Conservation (phyloP, 495 filamentous ascomycete genomes). For the Thozetella sp. region DNA sequence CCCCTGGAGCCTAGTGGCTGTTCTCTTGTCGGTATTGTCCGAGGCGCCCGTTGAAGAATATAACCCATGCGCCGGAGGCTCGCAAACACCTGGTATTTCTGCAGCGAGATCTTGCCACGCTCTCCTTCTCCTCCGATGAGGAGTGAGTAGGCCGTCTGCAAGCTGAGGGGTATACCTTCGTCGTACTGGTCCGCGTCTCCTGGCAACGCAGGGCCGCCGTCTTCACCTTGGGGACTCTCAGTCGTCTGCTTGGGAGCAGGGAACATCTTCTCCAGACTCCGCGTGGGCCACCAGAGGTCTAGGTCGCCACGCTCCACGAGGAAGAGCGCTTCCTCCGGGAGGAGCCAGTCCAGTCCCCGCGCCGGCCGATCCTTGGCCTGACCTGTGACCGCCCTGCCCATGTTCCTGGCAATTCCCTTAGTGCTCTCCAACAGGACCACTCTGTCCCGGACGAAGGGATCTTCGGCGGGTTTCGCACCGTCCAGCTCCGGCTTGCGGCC, state of each 20-base stretch:
- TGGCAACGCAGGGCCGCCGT: conserved; percentile 19
- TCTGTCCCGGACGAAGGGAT: conserved; percentile 42
- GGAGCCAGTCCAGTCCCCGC: conserved; percentile 68
- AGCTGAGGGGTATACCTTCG: conserved; percentile 77
- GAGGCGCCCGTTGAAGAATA: conserved; percentile 69
- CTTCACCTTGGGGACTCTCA: conserved; percentile 19
- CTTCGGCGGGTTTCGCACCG: conserved; percentile 18
- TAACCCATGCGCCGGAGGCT: conserved; percentile 85
- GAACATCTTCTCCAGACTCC: conserved; percentile 38
- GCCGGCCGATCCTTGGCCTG: conserved; percentile 42
- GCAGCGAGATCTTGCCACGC: conserved; percentile 64
- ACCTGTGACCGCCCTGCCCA: conserved; percentile 45
- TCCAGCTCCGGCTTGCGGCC: conserved; percentile 12
- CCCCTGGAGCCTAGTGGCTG: conserved; percentile 6
- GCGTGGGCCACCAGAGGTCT: conserved; percentile 78
- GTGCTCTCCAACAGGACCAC: conserved; percentile 49
- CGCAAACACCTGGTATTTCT: conserved; percentile 84
- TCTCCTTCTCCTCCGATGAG: conserved; percentile 67
- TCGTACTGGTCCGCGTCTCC: conserved; percentile 49
- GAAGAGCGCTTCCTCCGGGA: conserved; percentile 93
- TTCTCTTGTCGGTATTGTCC: conserved; percentile 9
- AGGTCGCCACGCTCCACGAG: conserved; percentile 83
- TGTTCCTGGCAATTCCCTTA: conserved; percentile 34
- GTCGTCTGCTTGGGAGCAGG: conserved; percentile 19
- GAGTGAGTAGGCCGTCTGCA: conserved; percentile 87